phyloP scores from a whole-genome alignment of 352 stramenopile genomes.

The Phytophthora nicotianae region DNA sequence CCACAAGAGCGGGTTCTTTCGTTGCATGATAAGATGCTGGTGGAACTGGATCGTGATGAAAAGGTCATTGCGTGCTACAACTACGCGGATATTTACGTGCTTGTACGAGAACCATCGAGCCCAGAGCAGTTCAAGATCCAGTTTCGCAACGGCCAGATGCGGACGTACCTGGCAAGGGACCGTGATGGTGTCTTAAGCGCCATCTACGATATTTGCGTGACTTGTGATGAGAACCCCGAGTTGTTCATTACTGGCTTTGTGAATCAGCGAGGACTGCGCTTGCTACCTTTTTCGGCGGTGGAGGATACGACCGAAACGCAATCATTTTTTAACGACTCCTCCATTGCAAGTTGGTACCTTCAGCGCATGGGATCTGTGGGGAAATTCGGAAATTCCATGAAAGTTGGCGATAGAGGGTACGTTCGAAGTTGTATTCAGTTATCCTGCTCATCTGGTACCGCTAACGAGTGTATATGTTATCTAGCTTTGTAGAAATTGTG shows the following conservation, averaged over 20 bases:
- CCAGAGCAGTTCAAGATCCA: slow-evolving; percentile 76
- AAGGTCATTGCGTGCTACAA: slow-evolving; percentile 64
- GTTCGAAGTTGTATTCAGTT: slow-evolving; percentile 5
- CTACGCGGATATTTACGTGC: slow-evolving; percentile 73
- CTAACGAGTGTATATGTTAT: slow-evolving; percentile 15
- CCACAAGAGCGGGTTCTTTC: slow-evolving; percentile 61
- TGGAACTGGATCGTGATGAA: slow-evolving; percentile 63
- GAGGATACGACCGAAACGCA: slow-evolving; percentile 72
- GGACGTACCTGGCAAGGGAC: slow-evolving; percentile 66
- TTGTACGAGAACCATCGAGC: slow-evolving; percentile 56
- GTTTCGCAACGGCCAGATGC: slow-evolving; percentile 63
- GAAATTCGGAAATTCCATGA: slow-evolving; percentile 59
- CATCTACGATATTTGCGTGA: slow-evolving; percentile 80
- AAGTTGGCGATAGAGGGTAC: slow-evolving; percentile 70
- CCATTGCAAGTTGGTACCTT: slow-evolving; percentile 81
- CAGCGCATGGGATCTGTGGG: slow-evolving; percentile 75
- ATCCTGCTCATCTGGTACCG: background rate
- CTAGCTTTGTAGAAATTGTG: slow-evolving; percentile 82
- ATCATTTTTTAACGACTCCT: slow-evolving; percentile 82
- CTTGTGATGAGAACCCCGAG: slow-evolving; percentile 74
- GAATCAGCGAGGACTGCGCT: slow-evolving; percentile 71
- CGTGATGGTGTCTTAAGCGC: slow-evolving; percentile 78
- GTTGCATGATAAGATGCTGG: slow-evolving; percentile 68
- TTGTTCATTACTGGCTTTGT: slow-evolving; percentile 71
- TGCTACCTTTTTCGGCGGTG: slow-evolving; percentile 74